Base-by-base conservation (phyloP, 73 alveolate species). In the Stentor coeruleus region DNA sequence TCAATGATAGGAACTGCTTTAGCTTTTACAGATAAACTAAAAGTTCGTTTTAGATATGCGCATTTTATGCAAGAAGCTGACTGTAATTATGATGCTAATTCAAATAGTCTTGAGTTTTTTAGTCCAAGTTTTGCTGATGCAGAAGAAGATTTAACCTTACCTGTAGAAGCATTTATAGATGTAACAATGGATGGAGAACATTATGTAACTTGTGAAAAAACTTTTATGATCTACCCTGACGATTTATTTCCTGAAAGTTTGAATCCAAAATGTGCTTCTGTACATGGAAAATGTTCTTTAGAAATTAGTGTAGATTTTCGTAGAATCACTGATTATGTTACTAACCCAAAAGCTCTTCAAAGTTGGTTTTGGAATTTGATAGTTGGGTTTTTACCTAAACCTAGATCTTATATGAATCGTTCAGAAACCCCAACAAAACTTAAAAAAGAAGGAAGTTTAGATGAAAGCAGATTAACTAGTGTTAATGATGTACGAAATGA, bases 231-330 rank as follows among this genome's bases (percentile, higher is more conserved):
- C 38, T 97, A 97, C 91, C 91, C 98, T 38, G 93, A 96, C 72
- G 94, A 93, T 42, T 91, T 97, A n/a, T 81, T 80, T 83, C 91
- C 96, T 26, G 77, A 94, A 35, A 87, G 98, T 35, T 86, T 97
- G 20, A 93, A 95, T 76, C 99, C 99, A n/a, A 97, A 97, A 87
- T 96, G 99, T 85, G 99, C 99, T 35, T 92, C 98, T 14, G 97
- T 97, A 20, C 66, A 88, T 37, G 99, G 99, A 39, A 98, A 97
- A 37, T 91, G 99, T 33, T 93, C 95, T 59, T 84, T 97, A 14
- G 86, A 89, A 59, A 95, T 96, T 35, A 90, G 93, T 82, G 89
- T 96, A 42, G 99, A 95, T 85, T 91, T 91, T 76, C 90, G 86
- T 39, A 93, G 97, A n/a, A 96, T 96, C 59, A 81, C 88, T 37